phyloP scores from a whole-genome alignment of 2,329 filamentous ascomycete species.

The Ambrosiella xylebori region DNA sequence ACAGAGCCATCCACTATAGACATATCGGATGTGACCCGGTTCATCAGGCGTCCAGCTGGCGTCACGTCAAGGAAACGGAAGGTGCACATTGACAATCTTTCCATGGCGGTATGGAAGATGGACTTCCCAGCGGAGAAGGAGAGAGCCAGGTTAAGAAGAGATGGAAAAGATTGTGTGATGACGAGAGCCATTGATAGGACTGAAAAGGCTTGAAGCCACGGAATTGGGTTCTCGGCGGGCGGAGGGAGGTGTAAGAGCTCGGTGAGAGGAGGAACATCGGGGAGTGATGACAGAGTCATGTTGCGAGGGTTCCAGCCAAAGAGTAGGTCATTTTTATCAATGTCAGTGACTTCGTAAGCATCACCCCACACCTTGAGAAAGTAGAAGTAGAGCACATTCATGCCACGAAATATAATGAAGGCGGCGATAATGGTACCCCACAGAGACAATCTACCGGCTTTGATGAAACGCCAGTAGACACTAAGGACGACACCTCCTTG shows the following conservation, averaged over 20 bases:
- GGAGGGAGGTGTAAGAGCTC: constrained; percentile 9
- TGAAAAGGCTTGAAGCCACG: constrained; percentile 60
- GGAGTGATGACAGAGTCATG: neutral
- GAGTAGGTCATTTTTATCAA: neutral
- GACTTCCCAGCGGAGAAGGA: constrained; percentile 60
- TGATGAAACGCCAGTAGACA: constrained; percentile 76
- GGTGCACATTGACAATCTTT: constrained; percentile 57
- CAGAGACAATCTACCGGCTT: constrained; percentile 56
- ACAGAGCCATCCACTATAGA: constrained; percentile 80
- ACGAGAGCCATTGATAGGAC: constrained; percentile 45
- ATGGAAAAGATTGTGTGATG: constrained; percentile 40
- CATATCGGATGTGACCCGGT: constrained; percentile 78
- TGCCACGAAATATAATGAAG: constrained; percentile 44
- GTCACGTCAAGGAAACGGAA: constrained; percentile 88
- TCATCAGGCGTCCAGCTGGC: constrained; percentile 79
- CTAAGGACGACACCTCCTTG: constrained; percentile 57
- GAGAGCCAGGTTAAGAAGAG: constrained; percentile 56
- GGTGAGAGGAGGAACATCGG: neutral
- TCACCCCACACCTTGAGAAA: constrained; percentile 82
- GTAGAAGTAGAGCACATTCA: constrained; percentile 53
- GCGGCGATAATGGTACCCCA: constrained; percentile 51
- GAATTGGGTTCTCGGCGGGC: constrained; percentile 47
- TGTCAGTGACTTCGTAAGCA: constrained; percentile 31
- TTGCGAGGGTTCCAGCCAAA: neutral
- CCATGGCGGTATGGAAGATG: constrained; percentile 58